These are phyloP conservation scores for Brachypodium distachyon DNA, from an alignment of 202 grass and related monocot genomes.

Conservation along the genomic window DNA sequence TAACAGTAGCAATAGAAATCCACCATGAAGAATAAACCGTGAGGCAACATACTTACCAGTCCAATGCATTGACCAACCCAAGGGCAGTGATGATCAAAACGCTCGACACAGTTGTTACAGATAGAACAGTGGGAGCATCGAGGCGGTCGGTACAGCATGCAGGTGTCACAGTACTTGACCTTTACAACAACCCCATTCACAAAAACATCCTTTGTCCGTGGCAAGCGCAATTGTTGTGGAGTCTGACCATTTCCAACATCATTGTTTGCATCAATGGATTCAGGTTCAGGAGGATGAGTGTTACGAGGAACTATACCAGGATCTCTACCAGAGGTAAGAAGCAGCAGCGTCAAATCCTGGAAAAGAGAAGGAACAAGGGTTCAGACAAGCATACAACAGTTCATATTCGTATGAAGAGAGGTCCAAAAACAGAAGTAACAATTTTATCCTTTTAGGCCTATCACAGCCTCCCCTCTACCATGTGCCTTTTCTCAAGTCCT, in stretches of 20 bases:
- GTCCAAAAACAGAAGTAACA: not conserved
- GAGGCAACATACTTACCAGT: slow-evolving; percentile 45
- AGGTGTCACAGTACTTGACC: slow-evolving; percentile 96
- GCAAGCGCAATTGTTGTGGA: slow-evolving; percentile 71
- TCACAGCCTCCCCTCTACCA: not conserved
- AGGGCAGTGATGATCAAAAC: slow-evolving; percentile 97
- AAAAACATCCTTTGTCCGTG: slow-evolving; percentile 65
- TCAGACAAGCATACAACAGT: not conserved
- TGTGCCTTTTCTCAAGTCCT: not conserved
- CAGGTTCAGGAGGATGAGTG: slow-evolving; percentile 81
- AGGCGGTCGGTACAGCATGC: slow-evolving; percentile 94
- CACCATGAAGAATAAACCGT: not conserved
- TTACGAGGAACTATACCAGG: slow-evolving; percentile 93
- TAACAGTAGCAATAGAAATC: not conserved
- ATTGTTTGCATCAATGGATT: slow-evolving; percentile 45
- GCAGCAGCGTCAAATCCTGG: slow-evolving; percentile 84
- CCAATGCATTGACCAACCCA: slow-evolving; percentile 99
- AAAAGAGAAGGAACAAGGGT: slow-evolving; percentile 22
- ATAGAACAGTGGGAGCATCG: slow-evolving; percentile 95
- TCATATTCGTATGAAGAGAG: not conserved
- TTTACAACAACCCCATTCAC: slow-evolving; percentile 81
- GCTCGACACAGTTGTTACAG: slow-evolving; percentile 95
- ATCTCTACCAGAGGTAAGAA: slow-evolving; percentile 93
- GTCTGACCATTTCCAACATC: slow-evolving; percentile 57
- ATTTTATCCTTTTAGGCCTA: not conserved